Base-by-base conservation (phyloP, 331 rosid species). In the Telfairia occidentalis region DNA sequence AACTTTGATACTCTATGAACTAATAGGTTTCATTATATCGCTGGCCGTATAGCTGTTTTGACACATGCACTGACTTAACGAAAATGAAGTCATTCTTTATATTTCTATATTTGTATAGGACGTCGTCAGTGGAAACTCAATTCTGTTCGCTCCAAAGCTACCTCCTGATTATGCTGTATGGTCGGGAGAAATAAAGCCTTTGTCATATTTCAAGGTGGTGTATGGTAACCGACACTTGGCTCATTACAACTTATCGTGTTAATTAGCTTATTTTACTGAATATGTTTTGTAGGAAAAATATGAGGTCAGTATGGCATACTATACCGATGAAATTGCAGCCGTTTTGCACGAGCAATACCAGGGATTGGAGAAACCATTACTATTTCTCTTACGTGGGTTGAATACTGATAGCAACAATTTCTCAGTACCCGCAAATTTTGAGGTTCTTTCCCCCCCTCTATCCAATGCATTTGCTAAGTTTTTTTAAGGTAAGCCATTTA, bases 91-190 rank as follows among this genome's bases (percentile, higher is more conserved):
- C 15, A 69, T 69, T 69, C 28, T 26, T n/a, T 63, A 2, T 16
- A 63, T 12, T 24, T 7, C 24, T 61, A 28, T 28, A 19, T 24
- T 54, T 73, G 12, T 73, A 12, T 35, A 93, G 98, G 97, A 93
- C 78, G 46, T 90, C 73, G 87, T 78, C 35, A 86, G 86, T 5
- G 98, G 98, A 72, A 75, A 86, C 5, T 86, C 97, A 45, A 63
- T 93, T 74, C 82, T 93, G 63, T 93, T 90, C 72, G 85, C 87
- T 75, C 97, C 98, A 8, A 86, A 93, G 86, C 80, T 93, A 37
- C 89, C 98, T 73, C 77, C 85, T 40, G 97, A 85, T 19, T 93
- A 93, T 82, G 98, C 96, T 78, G 92, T 93, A 60, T 93, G 98
- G 98, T 57, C 81, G 89, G 98, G 98, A 67, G 84, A 91, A 77